Evolutionary conservation across 208 protist species (phyloP), one percentile per base, ranked within the genome.

Genomic region (Strigomonas oncopelti): DNA sequence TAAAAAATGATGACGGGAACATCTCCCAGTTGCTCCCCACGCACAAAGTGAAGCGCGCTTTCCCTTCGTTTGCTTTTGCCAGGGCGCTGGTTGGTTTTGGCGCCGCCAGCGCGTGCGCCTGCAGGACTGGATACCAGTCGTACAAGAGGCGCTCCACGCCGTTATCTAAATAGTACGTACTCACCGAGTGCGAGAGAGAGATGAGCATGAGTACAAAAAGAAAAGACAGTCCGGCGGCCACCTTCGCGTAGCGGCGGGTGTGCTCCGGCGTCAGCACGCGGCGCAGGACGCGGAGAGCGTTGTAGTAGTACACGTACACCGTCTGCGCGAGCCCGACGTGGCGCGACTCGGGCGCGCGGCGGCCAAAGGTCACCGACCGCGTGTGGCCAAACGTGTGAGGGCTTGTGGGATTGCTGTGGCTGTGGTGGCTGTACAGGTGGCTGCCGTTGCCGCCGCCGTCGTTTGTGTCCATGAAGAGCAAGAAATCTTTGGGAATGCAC

Each of bases 1-100:
- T 42, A 72, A 98, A 98, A 78, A 97, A 98, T 51, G 81, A 81
- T 9, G 83, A 92, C 2, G 95, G 95, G 58, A 97, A 98, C 38
- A 94, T 77, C 67, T 98, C 96, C 97, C 95, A 98, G 80, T 98
- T 92, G 38, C 94, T 91, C 1, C 93, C 94, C 8, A 98, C 74
- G 72, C 95, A 98, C 42, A 98, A 42, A 27, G 75, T 77, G 38
- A 82, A 83, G 52, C 68, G 60, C 25, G 42, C 20, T 20, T 27
- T 60, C 25, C 68, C 16, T n/a, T 25, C 34, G 59, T 57, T 55
- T 66, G 61, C 31, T 66, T 3, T 38, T 38, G 34, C 34, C 9
- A 9, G 3, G 3, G 34, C 34, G 3, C 7, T 38, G 3, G 34
- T 38, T 38, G 34, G 34, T 36, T 60, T 0, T 13, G 11, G 52